Evolutionary conservation across 208 protist species (phyloP).

Genomic region (Naegleria lovaniensis): DNA sequence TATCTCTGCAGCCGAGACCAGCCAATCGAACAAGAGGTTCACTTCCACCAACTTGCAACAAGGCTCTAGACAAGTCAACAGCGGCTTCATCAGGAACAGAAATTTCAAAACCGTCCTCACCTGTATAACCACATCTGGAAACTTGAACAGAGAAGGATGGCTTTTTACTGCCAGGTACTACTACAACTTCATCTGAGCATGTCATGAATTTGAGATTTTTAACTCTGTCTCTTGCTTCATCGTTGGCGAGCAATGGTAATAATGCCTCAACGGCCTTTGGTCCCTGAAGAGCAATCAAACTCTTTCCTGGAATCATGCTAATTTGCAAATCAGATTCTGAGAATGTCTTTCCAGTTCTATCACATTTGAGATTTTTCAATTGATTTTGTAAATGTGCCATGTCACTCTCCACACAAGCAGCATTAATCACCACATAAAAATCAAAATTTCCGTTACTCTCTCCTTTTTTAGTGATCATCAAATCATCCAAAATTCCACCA

Average conservation of each 20-base stretch:
- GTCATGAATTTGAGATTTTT: slow-evolving; percentile 74
- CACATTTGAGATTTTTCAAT: slow-evolving; percentile 44
- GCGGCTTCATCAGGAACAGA: slow-evolving; percentile 50
- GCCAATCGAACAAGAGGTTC: slow-evolving; percentile 49
- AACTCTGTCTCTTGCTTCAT: slow-evolving; percentile 37
- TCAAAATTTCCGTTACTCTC: slow-evolving; percentile 48
- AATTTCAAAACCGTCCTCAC: slow-evolving; percentile 98
- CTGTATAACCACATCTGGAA: slow-evolving; percentile 92
- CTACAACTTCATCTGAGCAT: slow-evolving; percentile 42
- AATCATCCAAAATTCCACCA: slow-evolving; percentile 90
- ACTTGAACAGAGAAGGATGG: slow-evolving; percentile 48
- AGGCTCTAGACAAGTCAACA: slow-evolving; percentile 51
- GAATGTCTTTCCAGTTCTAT: slow-evolving; percentile 27
- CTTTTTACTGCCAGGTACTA: slow-evolving; percentile 42
- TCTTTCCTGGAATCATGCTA: slow-evolving; percentile 56
- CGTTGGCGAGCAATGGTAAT: slow-evolving; percentile 31
- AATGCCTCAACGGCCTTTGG: slow-evolving; percentile 65
- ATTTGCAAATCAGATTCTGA: slow-evolving; percentile 58
- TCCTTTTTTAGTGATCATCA: slow-evolving; percentile 75
- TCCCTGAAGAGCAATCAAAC: slow-evolving; percentile 85
- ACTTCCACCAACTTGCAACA: slow-evolving; percentile 42
- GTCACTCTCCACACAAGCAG: slow-evolving; percentile 88
- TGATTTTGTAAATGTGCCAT: slow-evolving; percentile 65
- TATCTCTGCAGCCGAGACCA: slow-evolving; percentile 88
- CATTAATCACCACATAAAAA: slow-evolving; percentile 90